phyloP scores from a whole-genome alignment of 176 grass and related monocot species.

The Chloris gayana region DNA sequence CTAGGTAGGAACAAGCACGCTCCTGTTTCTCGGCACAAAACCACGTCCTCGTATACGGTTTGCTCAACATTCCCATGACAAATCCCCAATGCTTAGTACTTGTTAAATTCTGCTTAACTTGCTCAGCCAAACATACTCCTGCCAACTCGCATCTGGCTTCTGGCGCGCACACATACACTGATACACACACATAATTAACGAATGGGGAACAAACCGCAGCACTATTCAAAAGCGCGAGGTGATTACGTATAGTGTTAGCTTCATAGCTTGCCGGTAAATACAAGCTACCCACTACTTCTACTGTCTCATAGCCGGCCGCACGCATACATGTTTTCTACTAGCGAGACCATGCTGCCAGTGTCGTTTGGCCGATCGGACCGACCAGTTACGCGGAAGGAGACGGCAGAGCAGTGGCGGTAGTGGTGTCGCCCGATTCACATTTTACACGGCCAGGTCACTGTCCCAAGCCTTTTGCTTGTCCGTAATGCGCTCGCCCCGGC shows the following conservation, averaged over 20 bases:
- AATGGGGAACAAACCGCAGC: no score
- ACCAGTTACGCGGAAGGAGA: constrained; percentile 32
- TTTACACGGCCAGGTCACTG: constrained; percentile 41
- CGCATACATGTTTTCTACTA: background rate
- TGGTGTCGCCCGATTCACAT: constrained; percentile 34
- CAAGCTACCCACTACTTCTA: background rate
- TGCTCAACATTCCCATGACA: constrained; percentile 34
- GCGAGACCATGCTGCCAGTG: background rate
- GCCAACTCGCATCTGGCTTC: constrained; percentile 4
- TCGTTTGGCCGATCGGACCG: background rate
- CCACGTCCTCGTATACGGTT: constrained; percentile 10
- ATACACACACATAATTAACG: background rate
- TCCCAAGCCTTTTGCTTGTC: constrained; percentile 44
- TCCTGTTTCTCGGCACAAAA: constrained; percentile 29
- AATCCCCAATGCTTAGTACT: background rate
- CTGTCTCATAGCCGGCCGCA: no score
- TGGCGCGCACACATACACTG: no score
- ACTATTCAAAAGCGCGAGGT: background rate
- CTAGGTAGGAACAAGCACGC: background rate
- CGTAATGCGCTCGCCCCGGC: constrained; percentile 49
- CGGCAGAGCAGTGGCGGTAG: background rate
- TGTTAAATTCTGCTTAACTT: constrained; percentile 16
- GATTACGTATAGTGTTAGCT: constrained; percentile 8
- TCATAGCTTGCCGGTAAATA: constrained; percentile 35
- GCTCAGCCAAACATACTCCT: background rate